These are phyloP conservation scores for Fusarium tricinctum DNA, from an alignment of 2,329 filamentous ascomycete species.

Conservation along the genomic window DNA sequence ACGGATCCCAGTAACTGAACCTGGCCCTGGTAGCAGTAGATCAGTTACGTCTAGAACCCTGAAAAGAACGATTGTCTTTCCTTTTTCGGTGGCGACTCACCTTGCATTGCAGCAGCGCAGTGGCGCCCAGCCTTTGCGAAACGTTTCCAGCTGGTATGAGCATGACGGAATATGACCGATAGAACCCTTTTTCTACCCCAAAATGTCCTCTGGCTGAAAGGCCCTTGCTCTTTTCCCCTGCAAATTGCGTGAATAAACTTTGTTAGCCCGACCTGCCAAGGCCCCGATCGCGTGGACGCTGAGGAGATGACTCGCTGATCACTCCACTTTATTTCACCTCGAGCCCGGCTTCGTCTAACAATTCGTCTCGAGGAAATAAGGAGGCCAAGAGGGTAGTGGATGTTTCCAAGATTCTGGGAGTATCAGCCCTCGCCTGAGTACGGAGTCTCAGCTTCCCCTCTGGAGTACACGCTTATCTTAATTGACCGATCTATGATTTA, in stretches of 20 bases:
- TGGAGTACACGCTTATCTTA: constrained; percentile 2
- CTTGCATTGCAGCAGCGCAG: background rate
- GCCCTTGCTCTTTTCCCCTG: background rate
- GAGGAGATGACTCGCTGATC: constrained; percentile 27
- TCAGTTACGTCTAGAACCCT: background rate
- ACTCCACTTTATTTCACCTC: constrained; percentile 11
- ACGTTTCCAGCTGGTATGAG: constrained; percentile 12
- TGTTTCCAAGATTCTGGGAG: background rate
- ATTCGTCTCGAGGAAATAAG: background rate
- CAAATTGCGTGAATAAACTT: constrained; percentile 15
- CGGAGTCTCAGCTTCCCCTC: background rate
- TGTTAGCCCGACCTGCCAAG: constrained; percentile 23
- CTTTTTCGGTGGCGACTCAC: constrained; percentile 11
- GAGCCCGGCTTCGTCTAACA: background rate
- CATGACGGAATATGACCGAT: background rate
- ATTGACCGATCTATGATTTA: background rate
- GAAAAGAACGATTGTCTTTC: background rate
- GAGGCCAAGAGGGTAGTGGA: background rate
- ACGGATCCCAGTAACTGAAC: background rate
- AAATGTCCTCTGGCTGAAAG: background rate
- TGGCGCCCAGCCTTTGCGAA: background rate
- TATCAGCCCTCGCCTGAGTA: no score
- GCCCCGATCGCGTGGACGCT: constrained; percentile 23
- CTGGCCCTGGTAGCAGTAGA: background rate
- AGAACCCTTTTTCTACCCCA: no score